Evolutionary conservation across 164 flowering plant genomes (phyloP), one percentile per base, ranked within the genome.

Genomic region (Dillenia suffruticosa): DNA sequence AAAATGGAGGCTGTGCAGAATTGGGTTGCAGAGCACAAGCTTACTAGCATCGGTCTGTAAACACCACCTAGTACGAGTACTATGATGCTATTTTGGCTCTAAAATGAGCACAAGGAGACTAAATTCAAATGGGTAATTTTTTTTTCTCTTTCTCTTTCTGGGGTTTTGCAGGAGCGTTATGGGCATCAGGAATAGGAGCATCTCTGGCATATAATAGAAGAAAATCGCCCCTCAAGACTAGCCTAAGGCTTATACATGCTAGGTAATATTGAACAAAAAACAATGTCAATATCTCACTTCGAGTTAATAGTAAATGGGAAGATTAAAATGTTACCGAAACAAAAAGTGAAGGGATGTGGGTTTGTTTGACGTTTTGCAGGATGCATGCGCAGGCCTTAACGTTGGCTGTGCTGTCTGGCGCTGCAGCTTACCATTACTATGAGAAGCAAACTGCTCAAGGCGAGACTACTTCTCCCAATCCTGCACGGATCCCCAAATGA

Each of bases 321-420:
- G 40, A 32, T 32, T 0, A 32, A 32, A 32, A 32, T 32, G 40
- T 32, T 32, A 32, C 40, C 5, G 40, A 32, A 32, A 32, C 40
- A 32, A 5, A 32, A 32, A 6, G 40, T 32, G 40, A 32, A 4
- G 40, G 40, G 6, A 4, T 5, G 40, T 32, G 40, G 40, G 32
- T 26, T 1, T 32, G 52, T 12, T 46, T 43, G 2, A 46, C 46
- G 49, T 32, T 51, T 49, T 61, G 64, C 64, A 88, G 97, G 86
- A 86, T 90, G 95, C 95, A 90, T 59, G 92, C 97, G 43, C 97
- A 90, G 57, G 95, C 97, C 13, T 51, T 86, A 17, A 90, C 97
- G 2, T 65, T 90, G 68, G 94, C 77, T 10, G 95, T 90, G 68
- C 80, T 90, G 2, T 88, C 92, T 0, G 83, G 92, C 3, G 89